Evolutionary conservation across 139 green algal species (phyloP).

Genomic region (Chlorella sp.): DNA sequence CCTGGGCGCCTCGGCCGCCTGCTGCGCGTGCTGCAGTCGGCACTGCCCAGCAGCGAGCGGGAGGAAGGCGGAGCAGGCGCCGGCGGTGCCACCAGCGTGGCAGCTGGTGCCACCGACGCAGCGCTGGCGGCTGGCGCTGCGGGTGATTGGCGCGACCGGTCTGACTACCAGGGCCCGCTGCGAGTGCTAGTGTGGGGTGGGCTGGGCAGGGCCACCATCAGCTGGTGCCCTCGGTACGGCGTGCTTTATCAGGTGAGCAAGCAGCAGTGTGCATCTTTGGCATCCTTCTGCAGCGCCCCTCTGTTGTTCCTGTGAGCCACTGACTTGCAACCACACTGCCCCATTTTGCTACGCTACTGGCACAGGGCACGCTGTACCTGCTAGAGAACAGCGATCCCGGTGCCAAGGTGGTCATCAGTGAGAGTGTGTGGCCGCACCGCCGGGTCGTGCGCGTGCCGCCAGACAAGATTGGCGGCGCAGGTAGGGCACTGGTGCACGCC

Average conservation of each 20-base stretch:
- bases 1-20: conserved; percentile 61
- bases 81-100: background rate
- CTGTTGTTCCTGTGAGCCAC: background rate
- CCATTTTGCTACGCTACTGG: background rate
- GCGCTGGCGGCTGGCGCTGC: too few species aligned
- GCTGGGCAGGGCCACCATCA: conserved; percentile 35
- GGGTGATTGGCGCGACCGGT: conserved; percentile 44
- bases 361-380: conserved; percentile 55
- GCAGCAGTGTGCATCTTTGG: background rate
- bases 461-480: conserved; percentile 34
- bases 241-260: conserved; percentile 35
- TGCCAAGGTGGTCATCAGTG: background rate
- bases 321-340: background rate
- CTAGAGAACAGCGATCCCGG: conserved; percentile 33
- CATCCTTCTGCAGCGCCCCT: too few species aligned
- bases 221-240: conserved; percentile 40
- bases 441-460: conserved; percentile 29
- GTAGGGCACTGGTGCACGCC: too few species aligned
- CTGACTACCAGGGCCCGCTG: conserved; percentile 37
- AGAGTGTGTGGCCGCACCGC: conserved; percentile 41
- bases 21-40: conserved; percentile 53
- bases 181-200: conserved; percentile 48
- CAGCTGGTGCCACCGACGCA: background rate
- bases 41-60: conserved; percentile 5
- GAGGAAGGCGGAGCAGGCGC: background rate